Base-by-base conservation (phyloP, 1,284 basidiomycete genomes). In the Peniophora sp. region DNA sequence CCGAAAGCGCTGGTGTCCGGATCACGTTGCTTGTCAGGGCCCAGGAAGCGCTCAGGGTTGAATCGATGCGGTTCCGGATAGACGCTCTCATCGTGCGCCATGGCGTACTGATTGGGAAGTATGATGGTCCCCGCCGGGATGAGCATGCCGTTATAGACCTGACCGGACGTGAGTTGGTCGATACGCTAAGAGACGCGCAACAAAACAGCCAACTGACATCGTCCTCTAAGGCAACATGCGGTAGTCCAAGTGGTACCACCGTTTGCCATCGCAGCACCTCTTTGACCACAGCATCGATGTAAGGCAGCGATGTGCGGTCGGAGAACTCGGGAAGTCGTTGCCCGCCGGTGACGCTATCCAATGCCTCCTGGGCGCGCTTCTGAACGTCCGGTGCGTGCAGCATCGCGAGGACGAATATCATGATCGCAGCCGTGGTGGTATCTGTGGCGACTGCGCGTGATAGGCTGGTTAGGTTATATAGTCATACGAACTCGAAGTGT, bases 221-320 rank as follows among this genome's bases (percentile, higher is more conserved):
- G 41, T 60, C 59, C 44, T 54, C 52, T 6, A 44, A 52, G 6
- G 58, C 45, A n/a, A 50, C 46, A 43, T 60, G 59, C 6, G 58
- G 48, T 12, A 58, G 32, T 48, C 55, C 55, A 15, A 54, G 23
- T 1, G 55, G 54, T 32, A 39, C 51, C 41, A 55, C 52, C 39
- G 57, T 51, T 8, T 54, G 47, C 65, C 64, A 67, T 23, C 63
- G 50, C 23, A 64, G 41, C 5, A 60, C 54, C 52, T 68, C 67
- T 43, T 63, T 60, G 14, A 62, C 54, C 9, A 61, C 44, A 2
- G 61, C 61, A 8, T 57, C 51, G 22, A 65, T 51, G 49, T 64
- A 66, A 1, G 63, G 60, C 35, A 67, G 37, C 9, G 48, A 48
- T n/a, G 54, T 48, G 18, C 59, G 46, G 41, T 68, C 66, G 8